These are phyloP conservation scores for Solanum rostratum DNA, from an alignment of 257 asterid genomes.

Conservation along the genomic window DNA sequence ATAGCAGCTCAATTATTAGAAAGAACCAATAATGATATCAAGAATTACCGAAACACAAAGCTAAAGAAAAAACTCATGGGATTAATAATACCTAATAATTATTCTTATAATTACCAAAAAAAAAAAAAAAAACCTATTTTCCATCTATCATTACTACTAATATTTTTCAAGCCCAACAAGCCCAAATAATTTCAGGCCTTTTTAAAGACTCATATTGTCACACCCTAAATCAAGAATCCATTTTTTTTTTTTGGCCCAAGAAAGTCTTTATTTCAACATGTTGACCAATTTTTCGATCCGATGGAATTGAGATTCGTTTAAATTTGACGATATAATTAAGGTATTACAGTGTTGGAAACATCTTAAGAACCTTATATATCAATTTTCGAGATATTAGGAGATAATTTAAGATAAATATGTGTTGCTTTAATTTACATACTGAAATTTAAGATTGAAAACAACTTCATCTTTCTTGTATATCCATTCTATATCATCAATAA, in stretches of 20 bases:
- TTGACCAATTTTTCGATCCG: slow-evolving; percentile 3
- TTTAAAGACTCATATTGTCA: background rate
- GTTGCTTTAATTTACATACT: background rate
- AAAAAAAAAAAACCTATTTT: slow-evolving; percentile 10
- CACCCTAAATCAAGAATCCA: background rate
- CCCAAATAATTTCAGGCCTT: background rate
- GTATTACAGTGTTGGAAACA: background rate
- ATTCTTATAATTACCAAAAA: background rate
- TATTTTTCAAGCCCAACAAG: background rate
- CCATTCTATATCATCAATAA: background rate
- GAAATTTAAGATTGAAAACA: background rate
- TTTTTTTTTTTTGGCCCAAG: slow-evolving; percentile 13
- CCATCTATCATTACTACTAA: slow-evolving; percentile 1
- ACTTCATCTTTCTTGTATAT: background rate
- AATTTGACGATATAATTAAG: no score
- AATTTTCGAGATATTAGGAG: background rate
- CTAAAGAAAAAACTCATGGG: background rate
- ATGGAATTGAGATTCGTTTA: no score
- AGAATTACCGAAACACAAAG: no score
- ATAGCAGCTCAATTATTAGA: no score
- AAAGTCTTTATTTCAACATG: slow-evolving; percentile 3
- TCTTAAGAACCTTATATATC: background rate
- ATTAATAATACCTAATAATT: no score
- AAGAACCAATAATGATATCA: no score
- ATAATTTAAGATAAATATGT: background rate